These are phyloP conservation scores for Capronia epimyces DNA, from an alignment of 2,329 filamentous ascomycete species.

Conservation along the genomic window DNA sequence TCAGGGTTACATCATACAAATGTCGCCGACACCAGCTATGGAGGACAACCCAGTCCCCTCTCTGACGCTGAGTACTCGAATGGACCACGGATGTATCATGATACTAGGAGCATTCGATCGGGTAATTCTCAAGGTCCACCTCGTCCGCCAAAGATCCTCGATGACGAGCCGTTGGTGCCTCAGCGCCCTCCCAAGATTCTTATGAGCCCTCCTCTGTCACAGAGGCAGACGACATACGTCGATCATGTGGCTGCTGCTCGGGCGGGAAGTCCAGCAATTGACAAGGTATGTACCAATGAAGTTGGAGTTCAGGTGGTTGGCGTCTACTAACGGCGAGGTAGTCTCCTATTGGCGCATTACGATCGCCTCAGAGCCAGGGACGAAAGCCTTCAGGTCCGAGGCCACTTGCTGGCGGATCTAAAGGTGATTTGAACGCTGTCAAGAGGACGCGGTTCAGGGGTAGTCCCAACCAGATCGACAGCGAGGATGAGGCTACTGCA, in stretches of 20 bases:
- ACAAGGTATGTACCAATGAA: constrained; percentile 29
- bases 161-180: constrained; percentile 56
- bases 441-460: constrained; percentile 38
- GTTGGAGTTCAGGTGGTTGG: neutral
- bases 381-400: constrained; percentile 47
- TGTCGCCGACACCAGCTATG: constrained; percentile 26
- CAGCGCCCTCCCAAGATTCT: constrained; percentile 40
- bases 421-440: constrained; percentile 28
- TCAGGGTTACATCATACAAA: constrained; percentile 13
- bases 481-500: constrained; percentile 20
- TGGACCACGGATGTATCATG: constrained; percentile 13
- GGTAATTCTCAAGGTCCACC: constrained; percentile 39
- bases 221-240: constrained; percentile 36
- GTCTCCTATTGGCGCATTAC: constrained; percentile 28
- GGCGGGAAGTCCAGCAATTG: constrained; percentile 28
- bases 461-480: constrained; percentile 39
- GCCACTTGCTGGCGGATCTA: constrained; percentile 39
- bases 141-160: constrained; percentile 50
- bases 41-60: constrained; percentile 42
- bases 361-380: constrained; percentile 32
- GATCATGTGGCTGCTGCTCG: constrained; percentile 40
- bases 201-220: constrained; percentile 32
- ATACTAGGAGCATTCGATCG: constrained; percentile 24
- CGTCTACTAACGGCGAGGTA: constrained; percentile 16
- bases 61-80: constrained; percentile 46